These are phyloP conservation scores for Taiwanofungus camphoratus DNA, from an alignment of 1,284 basidiomycete genomes.

Conservation along the genomic window DNA sequence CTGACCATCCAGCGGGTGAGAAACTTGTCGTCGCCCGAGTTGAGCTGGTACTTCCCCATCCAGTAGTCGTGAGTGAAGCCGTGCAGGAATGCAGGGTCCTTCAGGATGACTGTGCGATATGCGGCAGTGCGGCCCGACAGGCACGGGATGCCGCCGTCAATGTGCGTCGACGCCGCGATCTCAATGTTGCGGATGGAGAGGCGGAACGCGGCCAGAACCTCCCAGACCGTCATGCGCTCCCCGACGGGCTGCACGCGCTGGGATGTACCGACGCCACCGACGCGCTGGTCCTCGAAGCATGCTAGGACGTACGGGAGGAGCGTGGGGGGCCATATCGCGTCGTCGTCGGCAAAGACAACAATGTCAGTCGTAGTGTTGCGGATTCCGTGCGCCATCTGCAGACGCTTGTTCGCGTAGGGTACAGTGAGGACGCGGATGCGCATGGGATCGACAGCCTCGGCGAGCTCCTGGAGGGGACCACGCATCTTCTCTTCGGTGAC, in stretches of 20 bases:
- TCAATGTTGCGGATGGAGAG: constrained; percentile 91
- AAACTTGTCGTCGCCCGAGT: constrained; percentile 92
- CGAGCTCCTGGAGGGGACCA: constrained; percentile 80
- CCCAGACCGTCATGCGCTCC: constrained; percentile 83
- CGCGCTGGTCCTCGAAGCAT: constrained; percentile 90
- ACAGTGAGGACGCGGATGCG: constrained; percentile 85
- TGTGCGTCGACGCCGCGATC: constrained; percentile 82
- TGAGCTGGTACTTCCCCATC: constrained; percentile 89
- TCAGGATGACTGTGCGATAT: constrained; percentile 88
- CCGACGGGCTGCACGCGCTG: constrained; percentile 84
- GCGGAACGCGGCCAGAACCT: constrained; percentile 87
- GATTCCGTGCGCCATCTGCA: constrained; percentile 91
- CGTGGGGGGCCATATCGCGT: constrained; percentile 91
- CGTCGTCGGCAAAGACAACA: constrained; percentile 93
- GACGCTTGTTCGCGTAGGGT: constrained; percentile 87
- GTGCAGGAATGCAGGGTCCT: constrained; percentile 87
- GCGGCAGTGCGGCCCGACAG: constrained; percentile 89
- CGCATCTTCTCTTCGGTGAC: constrained; percentile 91
- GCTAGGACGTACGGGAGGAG: constrained; percentile 81
- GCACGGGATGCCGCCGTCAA: constrained; percentile 89
- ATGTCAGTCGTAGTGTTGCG: constrained; percentile 87
- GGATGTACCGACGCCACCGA: constrained; percentile 87
- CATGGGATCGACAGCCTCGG: constrained; percentile 77
- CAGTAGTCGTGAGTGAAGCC: constrained; percentile 93
- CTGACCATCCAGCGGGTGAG: constrained; percentile 95